Percentiles rank a stretch among this genome's conserved stretches.
Evolutionary conservation across 768 basidiomycete genomes (phyloP).

Genomic region (Pholiota microspora): DNA sequence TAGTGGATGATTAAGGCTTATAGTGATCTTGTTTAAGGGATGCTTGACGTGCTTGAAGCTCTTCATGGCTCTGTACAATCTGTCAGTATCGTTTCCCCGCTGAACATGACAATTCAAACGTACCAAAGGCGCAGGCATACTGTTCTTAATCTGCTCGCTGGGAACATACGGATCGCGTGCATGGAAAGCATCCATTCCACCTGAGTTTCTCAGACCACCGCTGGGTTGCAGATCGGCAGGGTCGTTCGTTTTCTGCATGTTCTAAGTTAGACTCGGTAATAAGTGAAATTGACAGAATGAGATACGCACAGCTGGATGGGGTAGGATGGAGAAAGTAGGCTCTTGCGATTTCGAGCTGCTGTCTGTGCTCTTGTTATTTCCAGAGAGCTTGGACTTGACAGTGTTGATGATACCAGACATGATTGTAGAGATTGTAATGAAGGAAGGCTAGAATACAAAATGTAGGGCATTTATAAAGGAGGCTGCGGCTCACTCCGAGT

Average conservation of each 20-base stretch:
- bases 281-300: not conserved
- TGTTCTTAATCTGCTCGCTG: slow-evolving; percentile 38
- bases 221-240: slow-evolving; percentile 47
- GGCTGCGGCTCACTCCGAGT: no score
- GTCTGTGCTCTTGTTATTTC: slow-evolving; percentile 14
- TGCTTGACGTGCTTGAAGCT: slow-evolving; percentile 42
- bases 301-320: slow-evolving; percentile 55
- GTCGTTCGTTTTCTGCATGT: slow-evolving; percentile 54
- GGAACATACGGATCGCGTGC: slow-evolving; percentile 53
- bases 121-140: slow-evolving; percentile 48
- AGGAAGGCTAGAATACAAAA: no score
- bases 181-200: slow-evolving; percentile 43
- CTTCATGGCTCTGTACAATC: slow-evolving; percentile 45
- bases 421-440: no score
- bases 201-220: slow-evolving; percentile 34
- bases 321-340: slow-evolving; percentile 49
- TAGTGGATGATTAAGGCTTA: no score
- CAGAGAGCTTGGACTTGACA: slow-evolving; percentile 22
- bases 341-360: slow-evolving; percentile 22
- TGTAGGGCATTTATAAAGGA: no score
- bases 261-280: not conserved
- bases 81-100: not conserved
- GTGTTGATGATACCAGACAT: slow-evolving; percentile 26
- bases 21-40: slow-evolving; percentile 3
- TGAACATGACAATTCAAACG: slow-evolving; percentile 13